Evolutionary conservation across 306 rosid genomes (phyloP), one percentile per base, ranked within the genome.

Genomic region (Pyrus betulifolia): DNA sequence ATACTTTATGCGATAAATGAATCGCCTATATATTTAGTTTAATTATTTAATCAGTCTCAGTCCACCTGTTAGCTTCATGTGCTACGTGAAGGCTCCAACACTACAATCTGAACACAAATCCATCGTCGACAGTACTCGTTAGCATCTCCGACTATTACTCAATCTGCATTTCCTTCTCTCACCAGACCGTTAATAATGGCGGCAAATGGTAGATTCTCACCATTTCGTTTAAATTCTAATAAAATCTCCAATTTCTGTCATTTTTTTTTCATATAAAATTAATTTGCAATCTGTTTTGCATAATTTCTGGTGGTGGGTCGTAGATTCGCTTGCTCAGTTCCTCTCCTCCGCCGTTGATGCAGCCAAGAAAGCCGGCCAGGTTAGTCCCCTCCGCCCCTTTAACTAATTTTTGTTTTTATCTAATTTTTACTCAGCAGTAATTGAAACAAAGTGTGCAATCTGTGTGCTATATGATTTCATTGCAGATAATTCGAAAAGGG

Each of bases 341-440:
- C 95, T 95, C 30, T 89, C 80, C 49, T 85, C 96, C 76, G 97
- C 99, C 3, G 85, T 95, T 62, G 93, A 87, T 57, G 97, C 97
- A 4, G 97, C 97, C 45, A 84, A 83, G 80, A 88, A 67, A 85
- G 97, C 97, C 67, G 97, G 97, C 23, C 91, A 92, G 84, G 99
- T 95, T 13, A 35, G 76, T 76, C 59, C 51, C 67, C 33, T 38
- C 14, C 28, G 17, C 42, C 51, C 31, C 9, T 21, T 38, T 7
- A 31, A 25, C 18, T 23, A 19, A 42, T 35, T 73, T 22, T 27
- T 76, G 12, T 13, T 28, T 63, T 22, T 35, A 4, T 57, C 28
- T 31, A 57, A 23, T 63, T 83, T 40, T 35, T 68, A 40, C 44
- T 46, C 22, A 17, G 10, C 2, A 55, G 55, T 44, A 23, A 33